phyloP scores from a whole-genome alignment of 768 basidiomycete genomes.

The Leccinum pellstonianum region DNA sequence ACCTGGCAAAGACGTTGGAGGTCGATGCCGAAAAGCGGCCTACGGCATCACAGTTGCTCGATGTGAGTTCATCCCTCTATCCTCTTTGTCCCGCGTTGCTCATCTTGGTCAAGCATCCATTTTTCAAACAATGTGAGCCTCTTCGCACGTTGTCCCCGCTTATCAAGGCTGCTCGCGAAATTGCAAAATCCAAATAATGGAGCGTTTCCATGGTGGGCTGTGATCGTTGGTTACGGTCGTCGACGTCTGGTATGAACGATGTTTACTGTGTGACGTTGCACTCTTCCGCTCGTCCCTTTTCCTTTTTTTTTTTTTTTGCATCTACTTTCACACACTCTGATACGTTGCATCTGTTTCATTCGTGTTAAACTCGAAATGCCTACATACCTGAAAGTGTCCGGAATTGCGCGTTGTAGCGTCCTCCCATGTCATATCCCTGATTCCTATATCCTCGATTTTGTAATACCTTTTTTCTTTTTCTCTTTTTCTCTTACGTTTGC shows the following conservation, averaged over 20 bases:
- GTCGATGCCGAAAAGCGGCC: conserved; percentile 96
- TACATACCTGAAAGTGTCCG: conserved; percentile 12
- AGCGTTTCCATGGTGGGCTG: background rate
- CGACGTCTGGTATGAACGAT: conserved; percentile 4
- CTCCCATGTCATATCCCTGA: conserved; percentile 10
- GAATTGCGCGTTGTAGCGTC: conserved; percentile 15
- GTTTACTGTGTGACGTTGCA: conserved; percentile 13
- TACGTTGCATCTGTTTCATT: conserved; percentile 19
- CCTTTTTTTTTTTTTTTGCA: conserved; percentile 16
- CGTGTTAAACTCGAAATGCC: conserved; percentile 15
- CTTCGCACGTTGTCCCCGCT: conserved; percentile 82
- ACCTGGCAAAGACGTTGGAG: conserved; percentile 83
- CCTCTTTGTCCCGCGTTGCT: background rate
- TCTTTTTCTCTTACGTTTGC: conserved; percentile 6
- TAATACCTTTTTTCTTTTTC: conserved; percentile 26
- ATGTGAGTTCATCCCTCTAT: conserved; percentile 44
- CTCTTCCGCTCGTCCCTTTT: background rate
- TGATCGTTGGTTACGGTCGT: background rate
- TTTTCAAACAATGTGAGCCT: conserved; percentile 87
- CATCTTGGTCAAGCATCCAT: conserved; percentile 59
- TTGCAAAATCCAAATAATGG: conserved; percentile 58
- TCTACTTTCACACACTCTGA: conserved; percentile 19
- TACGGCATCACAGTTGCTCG: conserved; percentile 74
- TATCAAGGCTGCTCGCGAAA: conserved; percentile 90
- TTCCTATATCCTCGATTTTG: conserved; percentile 30